Base-by-base conservation (phyloP, 805 yeast species). In the Hemisphaericaspora nanyangensis region DNA sequence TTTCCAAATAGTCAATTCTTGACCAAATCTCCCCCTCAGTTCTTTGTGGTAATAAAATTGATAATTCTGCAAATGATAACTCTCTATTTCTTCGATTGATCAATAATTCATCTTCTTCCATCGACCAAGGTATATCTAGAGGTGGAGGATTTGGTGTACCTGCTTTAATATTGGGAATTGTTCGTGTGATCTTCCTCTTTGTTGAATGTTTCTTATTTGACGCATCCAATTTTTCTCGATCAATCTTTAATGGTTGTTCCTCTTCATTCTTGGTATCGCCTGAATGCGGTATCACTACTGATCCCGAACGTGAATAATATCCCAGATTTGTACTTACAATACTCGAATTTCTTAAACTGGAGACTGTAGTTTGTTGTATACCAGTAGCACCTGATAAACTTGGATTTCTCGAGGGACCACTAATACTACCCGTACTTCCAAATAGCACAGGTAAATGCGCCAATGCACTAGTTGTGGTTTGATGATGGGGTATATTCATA, bases 1-100 rank as follows among this genome's bases (percentile, higher is more conserved):
- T 63, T 43, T 62, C 70, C 29, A 79, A 54, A 36, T 69, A 61
- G 35, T 69, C 76, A 17, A 84, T 75, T 44, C 93, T 69, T 28
- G 73, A 60, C 68, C 76, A 70, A 31, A 88, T 88, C 49, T 86
- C 93, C n/a, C 69, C 69, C 54, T 84, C 89, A 0, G 93, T 71
- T 46, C 87, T 75, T 41, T 73, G 74, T 12, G 93, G 91, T 31
- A 88, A 65, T 37, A 88, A 60, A 25, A 87, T 80, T 12, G 83
- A 73, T 28, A 88, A 64, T 60, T 88, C 96, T 13, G 82, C 83
- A 51, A 83, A 71, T 25, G 83, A 74, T 29, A 88, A 61, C 39
- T 82, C 82, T 47, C 79, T 64, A 35, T 74, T 63, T 7, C 77
- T 60, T 37, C 84, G 66, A 43, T 76, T 68, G 34, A 73, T 72